Evolutionary conservation across 192 early-diverging fungal species (phyloP).

Genomic region (Mortierella claussenii): DNA sequence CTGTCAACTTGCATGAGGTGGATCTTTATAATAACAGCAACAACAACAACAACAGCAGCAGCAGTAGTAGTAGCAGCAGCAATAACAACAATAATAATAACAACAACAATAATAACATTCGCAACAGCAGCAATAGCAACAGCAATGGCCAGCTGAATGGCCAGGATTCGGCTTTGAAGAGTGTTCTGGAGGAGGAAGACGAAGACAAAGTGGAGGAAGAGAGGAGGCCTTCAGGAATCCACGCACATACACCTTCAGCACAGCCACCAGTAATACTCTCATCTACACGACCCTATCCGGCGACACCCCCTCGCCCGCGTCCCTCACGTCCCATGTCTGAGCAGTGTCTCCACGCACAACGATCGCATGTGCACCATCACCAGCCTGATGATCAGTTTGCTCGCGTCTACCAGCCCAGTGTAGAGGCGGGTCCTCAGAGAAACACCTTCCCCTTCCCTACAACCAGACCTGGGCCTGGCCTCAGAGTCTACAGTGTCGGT

Average conservation of each 20-base stretch:
- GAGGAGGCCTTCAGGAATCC: neutral
- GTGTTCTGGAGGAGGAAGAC: constrained; percentile 29
- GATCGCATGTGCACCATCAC: constrained; percentile 3
- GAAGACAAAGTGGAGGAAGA: constrained; percentile 9
- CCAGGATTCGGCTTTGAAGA: neutral
- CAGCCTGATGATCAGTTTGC: neutral
- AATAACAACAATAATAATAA: too few species aligned
- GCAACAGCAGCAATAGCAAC: too few species aligned
- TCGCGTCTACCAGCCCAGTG: constrained; percentile 1
- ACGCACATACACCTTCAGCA: neutral
- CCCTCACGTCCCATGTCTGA: constrained; percentile 2
- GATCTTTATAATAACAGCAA: too few species aligned
- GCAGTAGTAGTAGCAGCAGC: too few species aligned
- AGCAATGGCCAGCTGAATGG: neutral
- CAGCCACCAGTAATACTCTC: neutral
- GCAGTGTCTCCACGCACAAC: neutral
- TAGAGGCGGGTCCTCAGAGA: neutral
- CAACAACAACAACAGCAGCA: too few species aligned
- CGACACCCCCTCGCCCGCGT: constrained; percentile 2
- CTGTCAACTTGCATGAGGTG: too few species aligned
- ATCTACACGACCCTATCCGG: constrained; percentile 13
- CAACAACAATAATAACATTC: too few species aligned
- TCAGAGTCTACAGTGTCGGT: neutral
- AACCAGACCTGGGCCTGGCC: neutral
- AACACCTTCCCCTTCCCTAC: neutral